phyloP scores from a whole-genome alignment of 257 asterid genomes.

The Solanum medicagineum region DNA sequence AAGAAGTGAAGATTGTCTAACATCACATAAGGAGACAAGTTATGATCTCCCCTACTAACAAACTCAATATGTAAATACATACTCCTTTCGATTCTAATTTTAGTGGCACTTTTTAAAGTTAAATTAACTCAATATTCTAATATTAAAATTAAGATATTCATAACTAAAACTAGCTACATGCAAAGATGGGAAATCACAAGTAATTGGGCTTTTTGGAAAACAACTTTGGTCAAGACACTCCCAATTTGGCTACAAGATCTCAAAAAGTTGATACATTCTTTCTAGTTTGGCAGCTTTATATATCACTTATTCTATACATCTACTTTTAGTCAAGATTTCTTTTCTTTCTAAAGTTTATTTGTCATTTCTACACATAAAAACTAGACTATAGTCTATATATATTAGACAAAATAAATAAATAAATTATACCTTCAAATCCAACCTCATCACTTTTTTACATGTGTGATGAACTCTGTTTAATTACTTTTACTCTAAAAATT shows the following conservation, averaged over 20 bases:
- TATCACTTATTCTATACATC: background rate
- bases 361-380: background rate
- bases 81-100: background rate
- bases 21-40: background rate
- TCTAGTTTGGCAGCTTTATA: background rate
- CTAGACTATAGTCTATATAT: background rate
- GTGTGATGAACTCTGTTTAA: background rate
- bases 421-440: background rate
- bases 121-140: background rate
- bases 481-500: background rate
- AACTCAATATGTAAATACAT: background rate
- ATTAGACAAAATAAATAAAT: background rate
- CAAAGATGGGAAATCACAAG: conserved; percentile 14
- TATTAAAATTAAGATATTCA: background rate
- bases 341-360: background rate
- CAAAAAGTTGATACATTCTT: background rate
- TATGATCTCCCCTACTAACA: background rate
- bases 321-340: background rate
- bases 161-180: conserved; percentile 10
- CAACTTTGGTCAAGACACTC: conserved; percentile 6
- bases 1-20: background rate
- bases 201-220: conserved; percentile 28
- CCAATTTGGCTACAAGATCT: conserved; percentile 17
- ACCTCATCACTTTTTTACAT: background rate
- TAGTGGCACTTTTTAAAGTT: background rate